phyloP scores from a whole-genome alignment of 208 protist species.

The Endotrypanum monterogeii region DNA sequence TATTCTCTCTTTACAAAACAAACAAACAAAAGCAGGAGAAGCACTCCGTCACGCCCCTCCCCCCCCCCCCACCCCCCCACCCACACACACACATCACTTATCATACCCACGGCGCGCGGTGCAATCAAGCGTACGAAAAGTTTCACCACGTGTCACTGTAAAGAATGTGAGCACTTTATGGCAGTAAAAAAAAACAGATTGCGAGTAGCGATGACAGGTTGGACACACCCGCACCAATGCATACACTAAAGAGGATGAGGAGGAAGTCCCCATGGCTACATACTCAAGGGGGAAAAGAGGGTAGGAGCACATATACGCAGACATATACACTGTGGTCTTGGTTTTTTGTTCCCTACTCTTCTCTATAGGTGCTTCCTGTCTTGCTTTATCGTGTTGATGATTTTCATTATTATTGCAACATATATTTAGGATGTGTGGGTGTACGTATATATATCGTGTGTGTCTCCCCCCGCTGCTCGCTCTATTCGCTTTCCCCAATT shows the following conservation, averaged over 20 bases:
- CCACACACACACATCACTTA: background rate
- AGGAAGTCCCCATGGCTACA: background rate
- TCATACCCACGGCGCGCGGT: background rate
- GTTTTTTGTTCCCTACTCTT: constrained; percentile 2
- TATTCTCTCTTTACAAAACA: background rate
- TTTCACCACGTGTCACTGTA: too few relatives aligned
- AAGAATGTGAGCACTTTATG: background rate
- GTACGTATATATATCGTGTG: background rate
- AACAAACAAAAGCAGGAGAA: background rate
- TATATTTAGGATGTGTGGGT: too few relatives aligned
- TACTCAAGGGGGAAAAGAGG: background rate
- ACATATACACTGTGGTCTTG: background rate
- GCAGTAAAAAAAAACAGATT: background rate
- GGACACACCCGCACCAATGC: background rate
- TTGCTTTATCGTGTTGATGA: background rate
- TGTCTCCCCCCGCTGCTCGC: background rate
- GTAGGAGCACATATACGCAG: background rate
- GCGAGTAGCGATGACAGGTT: background rate
- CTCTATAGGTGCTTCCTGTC: background rate
- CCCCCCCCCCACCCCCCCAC: too few relatives aligned
- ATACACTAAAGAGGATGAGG: background rate
- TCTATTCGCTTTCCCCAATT: background rate
- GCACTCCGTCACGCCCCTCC: too few relatives aligned
- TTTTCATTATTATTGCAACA: background rate
- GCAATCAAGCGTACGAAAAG: background rate